These are phyloP conservation scores for Pyricularia sp. DNA, from an alignment of 2,329 filamentous ascomycete species.

Conservation along the genomic window DNA sequence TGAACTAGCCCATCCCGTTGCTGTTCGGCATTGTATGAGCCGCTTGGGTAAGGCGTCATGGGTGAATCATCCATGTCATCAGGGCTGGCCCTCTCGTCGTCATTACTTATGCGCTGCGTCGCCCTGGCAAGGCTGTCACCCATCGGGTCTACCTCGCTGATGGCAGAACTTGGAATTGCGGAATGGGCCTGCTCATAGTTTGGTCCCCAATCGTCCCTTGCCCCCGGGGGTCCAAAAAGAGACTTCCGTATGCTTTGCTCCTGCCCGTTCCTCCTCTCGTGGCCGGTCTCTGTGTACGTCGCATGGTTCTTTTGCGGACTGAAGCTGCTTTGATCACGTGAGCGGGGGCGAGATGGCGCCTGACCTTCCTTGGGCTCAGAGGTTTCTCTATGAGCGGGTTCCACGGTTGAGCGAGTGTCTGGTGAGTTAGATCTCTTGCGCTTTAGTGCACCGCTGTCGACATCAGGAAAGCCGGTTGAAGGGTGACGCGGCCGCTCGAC, in stretches of 20 bases:
- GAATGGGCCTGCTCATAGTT: constrained; percentile 33
- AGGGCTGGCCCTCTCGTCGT: constrained; percentile 22
- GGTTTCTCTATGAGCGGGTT: neutral
- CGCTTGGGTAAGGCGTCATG: constrained; percentile 23
- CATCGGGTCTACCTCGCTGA: constrained; percentile 34
- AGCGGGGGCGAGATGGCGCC: neutral
- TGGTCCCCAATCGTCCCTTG: constrained; percentile 31
- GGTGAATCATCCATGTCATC: constrained; percentile 1
- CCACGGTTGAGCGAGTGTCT: constrained; percentile 25
- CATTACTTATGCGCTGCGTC: constrained; percentile 14
- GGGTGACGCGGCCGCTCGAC: constrained; percentile 29
- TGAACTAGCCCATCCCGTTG: constrained; percentile 37
- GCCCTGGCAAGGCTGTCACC: constrained; percentile 29
- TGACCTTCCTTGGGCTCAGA: neutral
- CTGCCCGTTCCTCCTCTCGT: neutral
- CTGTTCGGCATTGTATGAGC: constrained; percentile 33
- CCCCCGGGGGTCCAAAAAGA: constrained; percentile 31
- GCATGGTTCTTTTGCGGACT: neutral
- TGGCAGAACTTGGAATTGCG: constrained; percentile 28
- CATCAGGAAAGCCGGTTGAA: constrained; percentile 26
- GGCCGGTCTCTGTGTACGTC: neutral
- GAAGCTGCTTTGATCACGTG: constrained; percentile 5
- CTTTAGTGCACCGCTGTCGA: constrained; percentile 40
- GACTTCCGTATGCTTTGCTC: neutral
- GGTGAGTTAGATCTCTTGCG: constrained; percentile 58